These are phyloP conservation scores for Fusarium compactum DNA, from an alignment of 2,329 filamentous ascomycete genomes.

Conservation along the genomic window DNA sequence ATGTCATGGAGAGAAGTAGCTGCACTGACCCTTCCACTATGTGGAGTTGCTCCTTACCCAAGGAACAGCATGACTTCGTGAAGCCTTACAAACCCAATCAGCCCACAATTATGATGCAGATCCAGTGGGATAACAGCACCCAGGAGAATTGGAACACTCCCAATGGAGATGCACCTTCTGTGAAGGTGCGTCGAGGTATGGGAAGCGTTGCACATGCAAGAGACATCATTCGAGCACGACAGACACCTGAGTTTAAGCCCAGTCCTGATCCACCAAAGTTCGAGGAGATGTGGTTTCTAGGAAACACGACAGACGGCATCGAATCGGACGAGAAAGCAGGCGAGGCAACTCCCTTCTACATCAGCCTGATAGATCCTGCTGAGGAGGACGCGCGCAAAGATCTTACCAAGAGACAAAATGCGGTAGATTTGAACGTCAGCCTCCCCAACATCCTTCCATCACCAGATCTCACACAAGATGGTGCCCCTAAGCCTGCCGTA, in stretches of 20 bases:
- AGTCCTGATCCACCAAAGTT: slow-evolving; percentile 69
- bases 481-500: slow-evolving; percentile 77
- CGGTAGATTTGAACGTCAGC: slow-evolving; percentile 41
- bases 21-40: slow-evolving; percentile 80
- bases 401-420: slow-evolving; percentile 43
- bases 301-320: slow-evolving; percentile 85
- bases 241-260: slow-evolving; percentile 57
- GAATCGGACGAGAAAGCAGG: slow-evolving; percentile 76
- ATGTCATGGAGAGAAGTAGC: slow-evolving; percentile 70
- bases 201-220: slow-evolving; percentile 43
- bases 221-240: slow-evolving; percentile 39
- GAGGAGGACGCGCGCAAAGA: slow-evolving; percentile 50
- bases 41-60: slow-evolving; percentile 89
- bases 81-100: slow-evolving; percentile 73
- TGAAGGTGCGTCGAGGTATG: slow-evolving; percentile 44
- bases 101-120: slow-evolving; percentile 84
- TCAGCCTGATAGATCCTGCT: slow-evolving; percentile 73
- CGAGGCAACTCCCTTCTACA: slow-evolving; percentile 89
- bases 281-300: slow-evolving; percentile 82
- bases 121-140: slow-evolving; percentile 76
- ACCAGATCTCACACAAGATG: slow-evolving; percentile 73
- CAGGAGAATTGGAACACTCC: slow-evolving; percentile 62
- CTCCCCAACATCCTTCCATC: slow-evolving; percentile 67
- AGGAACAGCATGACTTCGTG: slow-evolving; percentile 76
- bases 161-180: slow-evolving; percentile 52